Conservation (phyloP, 2,329 filamentous ascomycete genomes). For the Colletotrichum melonis region DNA sequence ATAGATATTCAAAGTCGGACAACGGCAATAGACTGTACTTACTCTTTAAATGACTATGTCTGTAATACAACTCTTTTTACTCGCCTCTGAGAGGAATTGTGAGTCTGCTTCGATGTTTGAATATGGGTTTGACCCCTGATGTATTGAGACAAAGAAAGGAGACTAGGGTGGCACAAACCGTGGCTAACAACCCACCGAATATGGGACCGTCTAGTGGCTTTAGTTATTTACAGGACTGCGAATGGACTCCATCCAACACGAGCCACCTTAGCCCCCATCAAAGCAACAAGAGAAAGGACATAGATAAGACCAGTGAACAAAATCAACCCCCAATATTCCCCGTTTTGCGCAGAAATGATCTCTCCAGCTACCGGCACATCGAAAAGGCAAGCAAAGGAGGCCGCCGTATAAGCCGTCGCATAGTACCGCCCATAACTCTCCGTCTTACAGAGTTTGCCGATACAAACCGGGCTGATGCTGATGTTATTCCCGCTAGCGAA, state of each 20-base stretch:
- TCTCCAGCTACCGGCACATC: slow-evolving; percentile 77
- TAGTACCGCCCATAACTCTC: slow-evolving; percentile 88
- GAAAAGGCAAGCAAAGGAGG: slow-evolving; percentile 76
- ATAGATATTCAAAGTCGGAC: too few relatives aligned
- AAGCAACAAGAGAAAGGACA: slow-evolving; percentile 61
- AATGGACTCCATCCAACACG: slow-evolving; percentile 22
- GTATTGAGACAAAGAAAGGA: too few relatives aligned
- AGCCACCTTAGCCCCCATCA: slow-evolving; percentile 66
- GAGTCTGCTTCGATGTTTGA: too few relatives aligned
- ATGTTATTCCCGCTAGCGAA: slow-evolving; percentile 86
- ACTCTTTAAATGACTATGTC: too few relatives aligned
- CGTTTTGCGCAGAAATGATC: slow-evolving; percentile 66
- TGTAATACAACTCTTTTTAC: too few relatives aligned
- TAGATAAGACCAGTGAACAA: slow-evolving; percentile 73
- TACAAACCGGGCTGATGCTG: slow-evolving; percentile 83
- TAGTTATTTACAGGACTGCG: slow-evolving; percentile 7
- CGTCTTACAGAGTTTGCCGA: slow-evolving; percentile 84
- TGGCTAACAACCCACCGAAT: too few relatives aligned
- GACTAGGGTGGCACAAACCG: too few relatives aligned
- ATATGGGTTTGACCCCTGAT: too few relatives aligned
- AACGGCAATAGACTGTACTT: too few relatives aligned
- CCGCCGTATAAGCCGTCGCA: slow-evolving; percentile 87
- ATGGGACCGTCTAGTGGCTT: not conserved
- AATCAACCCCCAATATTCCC: slow-evolving; percentile 74
- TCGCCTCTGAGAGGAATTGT: too few relatives aligned